These are phyloP conservation scores for Penicillium brevicompactum DNA, from an alignment of 2,329 filamentous ascomycete species.

Conservation along the genomic window DNA sequence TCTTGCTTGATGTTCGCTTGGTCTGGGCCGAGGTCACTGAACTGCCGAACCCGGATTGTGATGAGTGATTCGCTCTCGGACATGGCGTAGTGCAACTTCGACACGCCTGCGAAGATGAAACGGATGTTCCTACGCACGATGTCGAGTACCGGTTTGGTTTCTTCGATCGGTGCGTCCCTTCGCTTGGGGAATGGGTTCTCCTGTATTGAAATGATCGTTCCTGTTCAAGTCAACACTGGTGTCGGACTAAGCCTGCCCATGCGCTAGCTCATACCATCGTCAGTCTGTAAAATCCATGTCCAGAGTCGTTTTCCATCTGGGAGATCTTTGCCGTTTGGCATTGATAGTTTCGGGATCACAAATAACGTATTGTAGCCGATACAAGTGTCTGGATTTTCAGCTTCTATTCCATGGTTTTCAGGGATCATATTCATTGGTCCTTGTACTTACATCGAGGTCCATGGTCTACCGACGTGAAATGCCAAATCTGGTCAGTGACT, in stretches of 20 bases:
- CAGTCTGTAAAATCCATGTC: slow-evolving; percentile 71
- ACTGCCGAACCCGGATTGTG: slow-evolving; percentile 48
- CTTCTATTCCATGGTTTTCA: slow-evolving; percentile 11
- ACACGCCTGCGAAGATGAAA: slow-evolving; percentile 64
- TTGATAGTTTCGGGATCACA: slow-evolving; percentile 50
- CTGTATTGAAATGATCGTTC: slow-evolving; percentile 70
- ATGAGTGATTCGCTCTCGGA: slow-evolving; percentile 54
- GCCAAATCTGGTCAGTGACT: slow-evolving; percentile 71
- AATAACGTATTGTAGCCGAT: slow-evolving; percentile 67
- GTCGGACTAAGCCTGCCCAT: too few species aligned
- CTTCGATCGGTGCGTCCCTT: slow-evolving; percentile 34
- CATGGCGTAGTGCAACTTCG: slow-evolving; percentile 51
- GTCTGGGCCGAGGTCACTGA: slow-evolving; percentile 32
- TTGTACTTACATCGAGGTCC: slow-evolving; percentile 60
- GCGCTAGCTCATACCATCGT: slow-evolving; percentile 54
- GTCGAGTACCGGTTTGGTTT: slow-evolving; percentile 33
- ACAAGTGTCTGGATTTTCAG: slow-evolving; percentile 58
- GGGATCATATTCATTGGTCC: too few species aligned
- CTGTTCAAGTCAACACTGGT: slow-evolving; percentile 36
- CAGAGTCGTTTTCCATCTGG: slow-evolving; percentile 61
- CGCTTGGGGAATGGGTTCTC: slow-evolving; percentile 59
- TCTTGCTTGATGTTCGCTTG: slow-evolving; percentile 43
- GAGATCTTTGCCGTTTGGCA: slow-evolving; percentile 34
- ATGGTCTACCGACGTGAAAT: slow-evolving; percentile 73
- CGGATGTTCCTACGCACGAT: slow-evolving; percentile 59